These are phyloP conservation scores for Ophidiomyces ophidiicola DNA, from an alignment of 2,329 filamentous ascomycete genomes.

Conservation along the genomic window DNA sequence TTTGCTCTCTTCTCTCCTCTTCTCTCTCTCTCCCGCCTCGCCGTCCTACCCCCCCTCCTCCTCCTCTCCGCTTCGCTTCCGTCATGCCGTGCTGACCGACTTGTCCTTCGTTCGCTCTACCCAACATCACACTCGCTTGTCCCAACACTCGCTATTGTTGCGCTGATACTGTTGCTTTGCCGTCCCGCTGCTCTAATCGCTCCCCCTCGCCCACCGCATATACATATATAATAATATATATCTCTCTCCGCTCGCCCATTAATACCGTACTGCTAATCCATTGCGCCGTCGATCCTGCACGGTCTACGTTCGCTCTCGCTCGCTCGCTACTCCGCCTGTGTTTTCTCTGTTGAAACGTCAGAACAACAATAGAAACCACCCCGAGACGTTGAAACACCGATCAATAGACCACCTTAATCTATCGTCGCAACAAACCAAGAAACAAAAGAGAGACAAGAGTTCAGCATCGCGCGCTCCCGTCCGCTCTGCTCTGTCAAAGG, in stretches of 20 bases:
- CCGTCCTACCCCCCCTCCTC: conserved; percentile 4
- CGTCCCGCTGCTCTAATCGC: too few relatives aligned
- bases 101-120: conserved; percentile 8
- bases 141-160: conserved; percentile 31
- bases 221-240: too few relatives aligned
- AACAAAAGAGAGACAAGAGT: too few relatives aligned
- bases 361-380: not conserved
- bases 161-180: too few relatives aligned
- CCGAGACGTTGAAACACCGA: too few relatives aligned
- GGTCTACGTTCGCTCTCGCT: conserved; percentile 7
- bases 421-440: too few relatives aligned
- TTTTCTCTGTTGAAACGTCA: conserved; percentile 7
- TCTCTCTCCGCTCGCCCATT: too few relatives aligned
- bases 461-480: too few relatives aligned
- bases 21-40: conserved; percentile 18
- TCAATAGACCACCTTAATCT: too few relatives aligned
- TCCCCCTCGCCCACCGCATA: too few relatives aligned
- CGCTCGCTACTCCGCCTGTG: not conserved
- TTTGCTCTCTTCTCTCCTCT: conserved; percentile 18
- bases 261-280: conserved; percentile 9
- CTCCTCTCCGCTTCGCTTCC: conserved; percentile 6
- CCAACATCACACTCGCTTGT: conserved; percentile 24
- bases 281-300: too few relatives aligned
- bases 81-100: conserved; percentile 9
- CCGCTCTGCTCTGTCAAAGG: too few relatives aligned